These are phyloP conservation scores for Fraxinus floribunda DNA, from an alignment of 305 asterid genomes.

Conservation along the genomic window DNA sequence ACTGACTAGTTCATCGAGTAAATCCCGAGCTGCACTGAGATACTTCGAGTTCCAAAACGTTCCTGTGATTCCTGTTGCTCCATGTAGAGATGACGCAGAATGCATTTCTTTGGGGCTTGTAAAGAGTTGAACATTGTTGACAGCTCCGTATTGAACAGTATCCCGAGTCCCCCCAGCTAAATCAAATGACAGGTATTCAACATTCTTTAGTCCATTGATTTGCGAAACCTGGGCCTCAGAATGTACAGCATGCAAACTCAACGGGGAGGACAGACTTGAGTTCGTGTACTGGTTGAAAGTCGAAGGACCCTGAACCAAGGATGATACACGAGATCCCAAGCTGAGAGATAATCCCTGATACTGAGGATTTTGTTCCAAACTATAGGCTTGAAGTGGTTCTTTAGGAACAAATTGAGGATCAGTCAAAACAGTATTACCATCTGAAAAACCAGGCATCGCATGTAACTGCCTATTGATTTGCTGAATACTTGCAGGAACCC, in stretches of 20 bases:
- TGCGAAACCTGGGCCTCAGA: slow-evolving; percentile 31
- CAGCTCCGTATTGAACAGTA: slow-evolving; percentile 28
- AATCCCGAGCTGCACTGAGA: slow-evolving; percentile 59
- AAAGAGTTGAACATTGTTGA: slow-evolving; percentile 26
- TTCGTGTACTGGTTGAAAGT: slow-evolving; percentile 44
- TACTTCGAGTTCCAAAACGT: slow-evolving; percentile 45
- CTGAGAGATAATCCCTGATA: slow-evolving; percentile 68
- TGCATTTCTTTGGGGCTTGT: slow-evolving; percentile 33
- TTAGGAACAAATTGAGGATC: slow-evolving; percentile 35
- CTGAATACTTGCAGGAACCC: slow-evolving; percentile 34
- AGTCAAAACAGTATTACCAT: slow-evolving; percentile 27
- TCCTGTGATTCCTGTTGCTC: slow-evolving; percentile 32
- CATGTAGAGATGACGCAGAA: slow-evolving; percentile 31
- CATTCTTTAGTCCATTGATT: slow-evolving; percentile 37
- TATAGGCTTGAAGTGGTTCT: slow-evolving; percentile 26
- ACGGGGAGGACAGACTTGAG: slow-evolving; percentile 39
- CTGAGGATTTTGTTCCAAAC: slow-evolving; percentile 38
- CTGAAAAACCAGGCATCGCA: slow-evolving; percentile 36
- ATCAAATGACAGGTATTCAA: slow-evolving; percentile 53
- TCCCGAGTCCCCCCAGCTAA: slow-evolving; percentile 33
- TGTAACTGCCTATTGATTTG: slow-evolving; percentile 31
- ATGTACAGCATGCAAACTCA: slow-evolving; percentile 39
- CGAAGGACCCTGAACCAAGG: slow-evolving; percentile 38
- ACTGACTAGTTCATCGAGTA: slow-evolving; percentile 63
- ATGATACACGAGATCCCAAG: slow-evolving; percentile 54